Base-by-base conservation (phyloP, 495 filamentous ascomycete species). In the Talaromyces thailandensis region DNA sequence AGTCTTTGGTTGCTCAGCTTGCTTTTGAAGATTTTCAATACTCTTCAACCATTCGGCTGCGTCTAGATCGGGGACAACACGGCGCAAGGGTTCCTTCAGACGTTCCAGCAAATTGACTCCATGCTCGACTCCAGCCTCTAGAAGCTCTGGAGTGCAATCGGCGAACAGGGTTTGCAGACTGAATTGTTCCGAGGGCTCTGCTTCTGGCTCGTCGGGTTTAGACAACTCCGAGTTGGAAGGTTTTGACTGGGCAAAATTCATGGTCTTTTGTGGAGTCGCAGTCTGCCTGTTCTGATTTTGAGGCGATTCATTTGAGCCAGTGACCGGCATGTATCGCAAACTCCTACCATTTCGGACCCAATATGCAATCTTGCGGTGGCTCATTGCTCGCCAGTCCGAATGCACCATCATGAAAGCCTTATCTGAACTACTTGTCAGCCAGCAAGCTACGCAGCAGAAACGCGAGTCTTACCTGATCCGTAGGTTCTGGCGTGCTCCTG, bases 1-100 rank as follows among this genome's bases (percentile, higher is more conserved):
- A 8, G 79, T 80, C 45, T 71, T 76, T 0, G 64, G 69, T 40
- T 63, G 67, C 63, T 60, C 58, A 9, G 79, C 74, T 56, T 74
- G 77, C 51, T 74, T 71, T 26, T 64, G 64, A 48, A 60, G 60
- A 24, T 62, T 35, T 21, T 53, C 45, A 8, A 53, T 62, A n/a
- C 31, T 45, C 29, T 55, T 35, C 14, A 62, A 18, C 60, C 60
- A 62, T 23, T 51, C 26, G 26, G 26, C 37, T 14, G 37, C 60
- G 5, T 62, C 60, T 2, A 55, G 21, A 24, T 51, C 60, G 16
- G 60, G 45, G 4, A 28, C 51, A 12, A 52, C 21, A 16, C 25
- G 60, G 31, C 45, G 28, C 40, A 55, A 9, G 28, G 50, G 60
- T n/a, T 53, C 26, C 60, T 52, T 50, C 11, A 62, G 3, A 29